A percentile compares a stretch with the other conserved stretches of the same genome.
These are phyloP conservation scores for Ustilago bromivora DNA, from an alignment of 1,284 basidiomycete species.

Conservation along the genomic window DNA sequence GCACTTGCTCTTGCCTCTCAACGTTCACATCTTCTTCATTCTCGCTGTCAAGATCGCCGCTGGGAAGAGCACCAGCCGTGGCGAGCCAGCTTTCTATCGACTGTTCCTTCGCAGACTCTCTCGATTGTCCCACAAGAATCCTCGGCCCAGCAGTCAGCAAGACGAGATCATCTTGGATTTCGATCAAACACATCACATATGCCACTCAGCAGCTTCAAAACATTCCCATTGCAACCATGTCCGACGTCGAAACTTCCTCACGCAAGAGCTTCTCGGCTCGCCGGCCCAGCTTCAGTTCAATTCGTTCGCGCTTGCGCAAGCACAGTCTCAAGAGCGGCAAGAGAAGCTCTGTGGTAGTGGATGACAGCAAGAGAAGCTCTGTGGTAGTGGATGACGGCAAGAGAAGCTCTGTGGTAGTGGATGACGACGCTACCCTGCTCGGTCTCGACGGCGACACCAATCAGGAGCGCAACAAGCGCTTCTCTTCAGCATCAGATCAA, in stretches of 20 bases:
- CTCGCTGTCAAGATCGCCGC: background rate
- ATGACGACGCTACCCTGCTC: background rate
- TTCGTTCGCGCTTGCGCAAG: slow-evolving; percentile 35
- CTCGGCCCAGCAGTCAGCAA: too few species aligned
- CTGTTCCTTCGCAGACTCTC: background rate
- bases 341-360: background rate
- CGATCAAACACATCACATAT: background rate
- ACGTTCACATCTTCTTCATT: background rate
- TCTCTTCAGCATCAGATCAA: slow-evolving; percentile 28
- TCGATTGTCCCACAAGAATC: background rate
- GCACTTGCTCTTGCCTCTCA: background rate
- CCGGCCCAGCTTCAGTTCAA: slow-evolving; percentile 42
- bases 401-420: too few species aligned
- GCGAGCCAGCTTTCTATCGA: background rate
- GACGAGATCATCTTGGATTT: background rate
- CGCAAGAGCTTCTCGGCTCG: slow-evolving; percentile 37
- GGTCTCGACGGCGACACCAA: slow-evolving; percentile 7
- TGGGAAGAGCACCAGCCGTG: background rate
- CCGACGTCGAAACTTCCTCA: slow-evolving; percentile 26
- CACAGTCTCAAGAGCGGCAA: slow-evolving; percentile 22
- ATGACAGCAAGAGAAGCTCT: slow-evolving; percentile 3
- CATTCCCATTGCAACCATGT: slow-evolving; percentile 15
- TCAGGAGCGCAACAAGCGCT: slow-evolving; percentile 27
- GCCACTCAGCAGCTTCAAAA: background rate
- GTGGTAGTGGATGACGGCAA: background rate